These are phyloP conservation scores for Akanthomyces muscarius DNA, from an alignment of 2,329 filamentous ascomycete species.

Conservation along the genomic window DNA sequence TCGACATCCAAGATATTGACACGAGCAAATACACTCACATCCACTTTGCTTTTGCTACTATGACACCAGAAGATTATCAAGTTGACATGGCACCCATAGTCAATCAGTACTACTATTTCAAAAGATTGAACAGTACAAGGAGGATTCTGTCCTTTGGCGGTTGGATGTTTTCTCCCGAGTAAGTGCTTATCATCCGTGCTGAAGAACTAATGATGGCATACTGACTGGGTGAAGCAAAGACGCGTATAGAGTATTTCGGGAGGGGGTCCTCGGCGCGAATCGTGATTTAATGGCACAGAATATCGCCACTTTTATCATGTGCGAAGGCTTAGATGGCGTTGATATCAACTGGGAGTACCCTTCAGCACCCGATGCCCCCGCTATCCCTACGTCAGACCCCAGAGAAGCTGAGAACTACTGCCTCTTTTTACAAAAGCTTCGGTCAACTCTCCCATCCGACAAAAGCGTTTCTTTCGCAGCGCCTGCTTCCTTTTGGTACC, in stretches of 20 bases:
- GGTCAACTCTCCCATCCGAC: background rate
- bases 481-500: constrained; percentile 28
- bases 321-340: background rate
- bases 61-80: constrained; percentile 21
- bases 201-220: too few species aligned
- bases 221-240: background rate
- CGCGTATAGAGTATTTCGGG: constrained; percentile 35
- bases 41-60: constrained; percentile 25
- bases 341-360: constrained; percentile 13
- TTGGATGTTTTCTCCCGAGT: constrained; percentile 39
- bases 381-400: constrained; percentile 5
- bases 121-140: constrained; percentile 25
- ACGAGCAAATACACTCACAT: constrained; percentile 20
- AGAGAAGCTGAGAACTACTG: constrained; percentile 20
- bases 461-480: constrained; percentile 23
- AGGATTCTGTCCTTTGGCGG: constrained; percentile 41
- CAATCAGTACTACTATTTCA: constrained; percentile 29
- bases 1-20: constrained; percentile 25
- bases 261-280: constrained; percentile 30
- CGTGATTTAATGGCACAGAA: constrained; percentile 28
- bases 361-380: constrained; percentile 17
- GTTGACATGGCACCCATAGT: constrained; percentile 22
- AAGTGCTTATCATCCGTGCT: background rate
- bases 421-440: background rate
- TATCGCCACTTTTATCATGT: constrained; percentile 20